These are phyloP conservation scores for Anthostomella pinea DNA, from an alignment of 2,329 filamentous ascomycete genomes.

Conservation along the genomic window DNA sequence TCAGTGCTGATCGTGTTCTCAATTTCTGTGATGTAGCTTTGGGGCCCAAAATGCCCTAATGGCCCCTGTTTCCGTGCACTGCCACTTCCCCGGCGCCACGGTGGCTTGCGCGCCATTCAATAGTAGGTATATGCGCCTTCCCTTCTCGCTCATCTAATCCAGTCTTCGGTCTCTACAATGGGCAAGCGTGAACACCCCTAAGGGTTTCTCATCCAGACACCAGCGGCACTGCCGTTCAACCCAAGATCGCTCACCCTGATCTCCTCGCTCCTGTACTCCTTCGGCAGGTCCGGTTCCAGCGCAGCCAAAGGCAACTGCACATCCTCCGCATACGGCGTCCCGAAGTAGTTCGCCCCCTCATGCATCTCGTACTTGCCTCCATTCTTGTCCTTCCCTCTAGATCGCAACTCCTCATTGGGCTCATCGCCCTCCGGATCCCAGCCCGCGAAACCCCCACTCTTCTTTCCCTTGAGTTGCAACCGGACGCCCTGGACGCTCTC, in stretches of 20 bases:
- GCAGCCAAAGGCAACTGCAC: constrained; percentile 8
- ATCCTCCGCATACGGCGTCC: constrained; percentile 14
- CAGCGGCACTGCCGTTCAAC: constrained; percentile 17
- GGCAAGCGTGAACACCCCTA: too few species aligned
- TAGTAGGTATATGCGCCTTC: too few species aligned
- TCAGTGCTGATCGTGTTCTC: too few species aligned
- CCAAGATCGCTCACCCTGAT: constrained; percentile 17
- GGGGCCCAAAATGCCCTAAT: too few species aligned
- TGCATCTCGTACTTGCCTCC: constrained; percentile 6
- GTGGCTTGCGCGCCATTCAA: too few species aligned
- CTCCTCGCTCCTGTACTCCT: constrained; percentile 9
- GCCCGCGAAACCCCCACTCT: constrained; percentile 13
- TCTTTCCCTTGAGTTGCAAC: constrained; percentile 14
- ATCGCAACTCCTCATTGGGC: background rate
- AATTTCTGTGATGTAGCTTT: too few species aligned
- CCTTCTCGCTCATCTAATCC: too few species aligned
- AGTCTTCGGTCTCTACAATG: too few species aligned
- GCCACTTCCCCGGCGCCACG: too few species aligned
- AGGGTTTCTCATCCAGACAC: constrained; percentile 6
- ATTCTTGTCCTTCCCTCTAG: background rate
- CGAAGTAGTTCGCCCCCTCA: constrained; percentile 17
- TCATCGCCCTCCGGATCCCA: constrained; percentile 8
- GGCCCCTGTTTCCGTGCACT: too few species aligned
- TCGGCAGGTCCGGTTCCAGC: constrained; percentile 10
- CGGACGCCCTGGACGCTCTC: constrained; percentile 25